Evolutionary conservation across 2,329 filamentous ascomycete genomes (phyloP).

Genomic region (Microdochium paspali): DNA sequence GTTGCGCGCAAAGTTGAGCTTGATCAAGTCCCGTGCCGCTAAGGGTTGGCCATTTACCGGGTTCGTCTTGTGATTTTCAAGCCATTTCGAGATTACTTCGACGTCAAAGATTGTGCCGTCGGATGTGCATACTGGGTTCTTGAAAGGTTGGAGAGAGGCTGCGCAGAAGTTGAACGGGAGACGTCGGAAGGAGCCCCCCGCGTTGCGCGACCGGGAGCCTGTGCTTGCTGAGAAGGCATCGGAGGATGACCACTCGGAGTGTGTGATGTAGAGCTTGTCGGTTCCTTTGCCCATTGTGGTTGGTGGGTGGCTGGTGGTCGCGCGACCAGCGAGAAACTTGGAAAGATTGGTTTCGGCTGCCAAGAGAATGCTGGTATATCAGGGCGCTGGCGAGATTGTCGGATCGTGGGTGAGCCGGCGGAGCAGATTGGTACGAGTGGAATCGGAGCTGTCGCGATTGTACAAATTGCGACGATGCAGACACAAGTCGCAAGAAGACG

Average conservation of each 20-base stretch:
- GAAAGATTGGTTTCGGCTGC: no score
- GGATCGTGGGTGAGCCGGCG: no score
- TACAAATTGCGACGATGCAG: not conserved
- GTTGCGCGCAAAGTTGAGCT: conserved; percentile 86
- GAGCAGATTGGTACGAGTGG: no score
- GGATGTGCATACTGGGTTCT: conserved; percentile 83
- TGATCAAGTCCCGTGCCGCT: conserved; percentile 74
- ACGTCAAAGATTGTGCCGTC: conserved; percentile 90
- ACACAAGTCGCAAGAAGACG: not conserved
- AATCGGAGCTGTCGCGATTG: no score
- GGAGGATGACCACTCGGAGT: conserved; percentile 92
- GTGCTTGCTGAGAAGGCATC: conserved; percentile 80
- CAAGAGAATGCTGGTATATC: no score
- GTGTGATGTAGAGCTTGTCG: conserved; percentile 68
- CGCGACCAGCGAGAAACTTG: no score
- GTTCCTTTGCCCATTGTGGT: conserved; percentile 39
- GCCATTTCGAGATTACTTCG: conserved; percentile 88
- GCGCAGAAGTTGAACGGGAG: conserved; percentile 98
- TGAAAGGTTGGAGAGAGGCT: conserved; percentile 88
- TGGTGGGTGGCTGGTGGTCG: conserved; percentile 1
- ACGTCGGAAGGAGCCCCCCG: conserved; percentile 65
- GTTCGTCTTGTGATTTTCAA: conserved; percentile 88
- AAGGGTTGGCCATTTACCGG: conserved; percentile 76
- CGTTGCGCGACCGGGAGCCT: conserved; percentile 46
- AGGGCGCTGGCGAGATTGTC: no score